Conservation (phyloP, 2,329 filamentous ascomycete genomes). For the Colletotrichum noveboracense region DNA sequence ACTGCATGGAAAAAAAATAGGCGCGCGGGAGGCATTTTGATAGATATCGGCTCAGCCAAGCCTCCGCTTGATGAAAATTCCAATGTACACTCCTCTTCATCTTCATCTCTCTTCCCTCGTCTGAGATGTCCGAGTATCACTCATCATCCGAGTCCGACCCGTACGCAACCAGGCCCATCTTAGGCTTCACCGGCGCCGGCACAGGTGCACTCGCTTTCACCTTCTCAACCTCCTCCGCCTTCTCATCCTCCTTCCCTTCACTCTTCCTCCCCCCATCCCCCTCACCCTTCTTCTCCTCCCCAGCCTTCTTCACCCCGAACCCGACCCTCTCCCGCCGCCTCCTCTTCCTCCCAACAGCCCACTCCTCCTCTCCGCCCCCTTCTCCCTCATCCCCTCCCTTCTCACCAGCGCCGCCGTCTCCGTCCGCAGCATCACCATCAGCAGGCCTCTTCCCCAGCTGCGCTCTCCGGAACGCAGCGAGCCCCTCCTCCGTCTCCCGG, state of each 20-base stretch:
- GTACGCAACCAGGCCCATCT: slow-evolving; percentile 57
- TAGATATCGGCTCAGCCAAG: not conserved
- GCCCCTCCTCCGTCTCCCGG: slow-evolving; percentile 61
- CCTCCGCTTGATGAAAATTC: slow-evolving; percentile 8
- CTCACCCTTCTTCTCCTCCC: slow-evolving; percentile 28
- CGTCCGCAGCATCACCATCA: not conserved
- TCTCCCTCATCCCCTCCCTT: slow-evolving; percentile 29
- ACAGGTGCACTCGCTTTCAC: not conserved
- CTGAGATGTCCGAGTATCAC: not conserved
- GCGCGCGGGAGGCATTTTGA: slow-evolving; percentile 5
- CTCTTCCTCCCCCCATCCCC: slow-evolving; percentile 41
- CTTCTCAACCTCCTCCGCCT: slow-evolving; percentile 8
- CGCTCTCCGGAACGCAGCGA: slow-evolving; percentile 60
- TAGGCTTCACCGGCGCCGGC: slow-evolving; percentile 27
- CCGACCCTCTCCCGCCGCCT: slow-evolving; percentile 45
- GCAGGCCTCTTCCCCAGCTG: slow-evolving; percentile 37
- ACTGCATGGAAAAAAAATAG: slow-evolving; percentile 1
- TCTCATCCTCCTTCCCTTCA: slow-evolving; percentile 11
- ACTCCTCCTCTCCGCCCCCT: slow-evolving; percentile 28
- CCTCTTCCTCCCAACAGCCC: slow-evolving; percentile 40
- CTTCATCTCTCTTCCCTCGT: not conserved
- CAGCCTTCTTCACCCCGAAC: slow-evolving; percentile 31
- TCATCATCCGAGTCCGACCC: slow-evolving; percentile 58
- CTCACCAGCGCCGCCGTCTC: slow-evolving; percentile 5
- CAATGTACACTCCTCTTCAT: slow-evolving; percentile 14